These are phyloP conservation scores for Colletotrichum sp. DNA, from an alignment of 2,329 filamentous ascomycete genomes.

Conservation along the genomic window DNA sequence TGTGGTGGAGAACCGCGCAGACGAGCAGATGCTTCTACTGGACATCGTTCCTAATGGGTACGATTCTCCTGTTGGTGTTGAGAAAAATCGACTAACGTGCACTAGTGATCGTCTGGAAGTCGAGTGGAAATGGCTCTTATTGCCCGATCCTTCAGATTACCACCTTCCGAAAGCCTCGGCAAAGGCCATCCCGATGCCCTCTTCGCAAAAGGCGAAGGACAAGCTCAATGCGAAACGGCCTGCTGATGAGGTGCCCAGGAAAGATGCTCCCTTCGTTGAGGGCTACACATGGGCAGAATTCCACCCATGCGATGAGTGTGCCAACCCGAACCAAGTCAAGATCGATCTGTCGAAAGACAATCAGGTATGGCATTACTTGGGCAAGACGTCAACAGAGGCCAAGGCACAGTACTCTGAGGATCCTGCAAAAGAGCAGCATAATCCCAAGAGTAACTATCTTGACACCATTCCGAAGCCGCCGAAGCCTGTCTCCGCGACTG, in stretches of 20 bases:
- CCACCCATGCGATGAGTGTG: conserved; percentile 59
- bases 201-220: conserved; percentile 66
- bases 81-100: conserved; percentile 43
- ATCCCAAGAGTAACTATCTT: conserved; percentile 74
- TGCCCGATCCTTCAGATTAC: conserved; percentile 74
- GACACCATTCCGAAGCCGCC: conserved; percentile 67
- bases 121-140: conserved; percentile 82
- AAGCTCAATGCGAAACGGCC: conserved; percentile 71
- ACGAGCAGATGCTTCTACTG: conserved; percentile 78
- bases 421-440: conserved; percentile 62
- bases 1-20: conserved; percentile 80
- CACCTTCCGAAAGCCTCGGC: conserved; percentile 76
- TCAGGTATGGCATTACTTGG: conserved; percentile 89
- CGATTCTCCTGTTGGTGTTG: conserved; percentile 36
- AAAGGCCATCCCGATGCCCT: conserved; percentile 74
- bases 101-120: conserved; percentile 75
- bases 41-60: conserved; percentile 87
- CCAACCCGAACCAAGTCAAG: conserved; percentile 67
- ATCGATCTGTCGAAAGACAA: conserved; percentile 75
- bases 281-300: conserved; percentile 83
- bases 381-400: conserved; percentile 84
- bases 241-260: conserved; percentile 65
- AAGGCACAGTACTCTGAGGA: conserved; percentile 91
- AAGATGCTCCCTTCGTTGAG: conserved; percentile 71
- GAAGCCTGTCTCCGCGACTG: conserved; percentile 38